Evolutionary conservation across 768 basidiomycete genomes (phyloP).

Genomic region (Pisolithus orientalis): DNA sequence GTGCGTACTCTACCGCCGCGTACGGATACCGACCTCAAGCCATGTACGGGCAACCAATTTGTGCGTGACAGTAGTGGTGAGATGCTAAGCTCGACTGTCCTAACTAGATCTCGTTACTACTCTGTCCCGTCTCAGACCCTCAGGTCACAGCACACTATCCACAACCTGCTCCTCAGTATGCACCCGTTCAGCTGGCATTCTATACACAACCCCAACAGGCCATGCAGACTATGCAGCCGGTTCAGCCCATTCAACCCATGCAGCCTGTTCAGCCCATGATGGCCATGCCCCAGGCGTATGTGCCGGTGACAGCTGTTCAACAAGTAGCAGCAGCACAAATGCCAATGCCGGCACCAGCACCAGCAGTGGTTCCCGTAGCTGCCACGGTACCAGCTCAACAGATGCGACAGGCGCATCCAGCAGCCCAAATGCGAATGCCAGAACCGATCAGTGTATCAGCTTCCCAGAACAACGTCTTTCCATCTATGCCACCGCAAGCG

Average conservation of each 20-base stretch:
- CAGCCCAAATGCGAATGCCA: constrained; percentile 15
- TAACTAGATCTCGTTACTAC: constrained; percentile 6
- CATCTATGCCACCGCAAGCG: constrained; percentile 7
- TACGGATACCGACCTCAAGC: constrained; percentile 9
- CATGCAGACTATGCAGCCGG: constrained; percentile 1
- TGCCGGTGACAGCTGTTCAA: constrained; percentile 21
- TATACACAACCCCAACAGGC: constrained; percentile 24
- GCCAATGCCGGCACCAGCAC: constrained; percentile 4
- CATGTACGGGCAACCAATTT: constrained; percentile 16
- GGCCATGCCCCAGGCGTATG: constrained; percentile 21
- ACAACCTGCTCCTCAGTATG: constrained; percentile 16
- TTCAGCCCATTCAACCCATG: background rate
- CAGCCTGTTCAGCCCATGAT: background rate
- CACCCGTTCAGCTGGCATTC: constrained; percentile 20
- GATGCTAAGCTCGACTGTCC: background rate
- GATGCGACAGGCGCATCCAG: constrained; percentile 13
- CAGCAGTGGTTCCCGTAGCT: constrained; percentile 3
- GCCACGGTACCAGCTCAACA: constrained; percentile 1
- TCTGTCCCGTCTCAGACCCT: constrained; percentile 13
- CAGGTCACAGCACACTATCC: constrained; percentile 19
- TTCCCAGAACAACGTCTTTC: constrained; percentile 8
- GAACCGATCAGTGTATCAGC: constrained; percentile 4
- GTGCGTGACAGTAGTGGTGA: constrained; percentile 10
- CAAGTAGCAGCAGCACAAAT: background rate
- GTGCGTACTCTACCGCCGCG: constrained; percentile 10